These are phyloP conservation scores for Pseudocercospora macadamiae DNA, from an alignment of 2,329 filamentous ascomycete species.

Conservation along the genomic window DNA sequence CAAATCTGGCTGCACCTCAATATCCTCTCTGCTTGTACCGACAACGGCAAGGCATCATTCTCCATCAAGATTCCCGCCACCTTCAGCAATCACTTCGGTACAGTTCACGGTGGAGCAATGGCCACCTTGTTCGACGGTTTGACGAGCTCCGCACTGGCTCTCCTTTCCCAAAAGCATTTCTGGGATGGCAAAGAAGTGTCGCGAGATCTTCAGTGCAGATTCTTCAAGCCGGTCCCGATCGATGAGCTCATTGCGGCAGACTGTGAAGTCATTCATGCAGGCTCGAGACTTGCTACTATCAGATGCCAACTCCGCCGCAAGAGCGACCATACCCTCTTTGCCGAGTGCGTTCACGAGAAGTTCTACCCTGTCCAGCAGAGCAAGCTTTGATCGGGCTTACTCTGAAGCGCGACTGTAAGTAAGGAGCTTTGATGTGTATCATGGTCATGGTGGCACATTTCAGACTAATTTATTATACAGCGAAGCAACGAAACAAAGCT, in stretches of 20 bases:
- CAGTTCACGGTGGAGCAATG: slow-evolving; percentile 25
- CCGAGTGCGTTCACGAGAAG: slow-evolving; percentile 40
- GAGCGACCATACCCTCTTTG: slow-evolving; percentile 36
- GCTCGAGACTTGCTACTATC: slow-evolving; percentile 44
- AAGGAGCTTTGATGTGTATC: no score
- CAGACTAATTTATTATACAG: no score
- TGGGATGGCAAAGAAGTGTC: slow-evolving; percentile 46
- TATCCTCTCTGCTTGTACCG: slow-evolving; percentile 19
- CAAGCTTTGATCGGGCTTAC: slow-evolving; percentile 11
- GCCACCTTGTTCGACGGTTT: slow-evolving; percentile 25
- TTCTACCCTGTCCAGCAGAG: slow-evolving; percentile 13
- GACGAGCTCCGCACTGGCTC: slow-evolving; percentile 19
- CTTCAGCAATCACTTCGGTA: slow-evolving; percentile 23
- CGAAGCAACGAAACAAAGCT: no score
- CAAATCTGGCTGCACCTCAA: slow-evolving; percentile 21
- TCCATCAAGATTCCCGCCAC: slow-evolving; percentile 14
- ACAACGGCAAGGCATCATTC: slow-evolving; percentile 17
- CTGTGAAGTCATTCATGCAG: slow-evolving; percentile 48
- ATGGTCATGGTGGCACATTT: no score
- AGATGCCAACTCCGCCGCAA: slow-evolving; percentile 45
- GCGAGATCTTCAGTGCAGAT: slow-evolving; percentile 48
- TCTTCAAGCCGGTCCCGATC: slow-evolving; percentile 45
- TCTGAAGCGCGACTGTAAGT: no score
- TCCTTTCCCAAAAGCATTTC: slow-evolving; percentile 31
- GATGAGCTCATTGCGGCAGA: slow-evolving; percentile 45